These are phyloP conservation scores for Coemansia sp. DNA, from an alignment of 192 early-diverging fungal genomes.

Conservation along the genomic window DNA sequence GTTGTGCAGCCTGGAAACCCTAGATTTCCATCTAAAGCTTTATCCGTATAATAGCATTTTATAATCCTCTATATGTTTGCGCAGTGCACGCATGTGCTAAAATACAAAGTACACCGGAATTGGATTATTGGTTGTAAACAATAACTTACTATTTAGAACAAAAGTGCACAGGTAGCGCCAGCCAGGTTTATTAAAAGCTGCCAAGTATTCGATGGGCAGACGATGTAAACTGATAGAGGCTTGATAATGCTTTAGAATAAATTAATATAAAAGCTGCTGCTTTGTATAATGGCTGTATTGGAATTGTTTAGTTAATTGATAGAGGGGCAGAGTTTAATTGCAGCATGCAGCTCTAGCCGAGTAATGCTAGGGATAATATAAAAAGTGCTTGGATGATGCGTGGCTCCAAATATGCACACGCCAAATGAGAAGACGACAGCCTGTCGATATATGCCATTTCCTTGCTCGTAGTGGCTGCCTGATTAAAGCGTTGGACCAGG, in stretches of 20 bases:
- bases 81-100: neutral
- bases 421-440: neutral
- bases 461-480: neutral
- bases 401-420: slow-evolving; percentile 2
- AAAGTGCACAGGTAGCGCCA: neutral
- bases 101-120: neutral
- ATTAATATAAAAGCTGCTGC: neutral
- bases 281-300: neutral
- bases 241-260: neutral
- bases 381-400: neutral
- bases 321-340: slow-evolving; percentile 1
- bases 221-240: slow-evolving; percentile 1
- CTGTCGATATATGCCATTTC: neutral
- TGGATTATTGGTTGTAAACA: neutral
- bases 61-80: neutral
- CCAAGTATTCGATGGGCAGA: neutral
- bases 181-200: neutral
- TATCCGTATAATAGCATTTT: neutral
- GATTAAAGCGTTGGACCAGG: neutral
- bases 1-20: neutral
- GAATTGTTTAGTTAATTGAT: neutral
- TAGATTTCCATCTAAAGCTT: neutral
- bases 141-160: neutral
- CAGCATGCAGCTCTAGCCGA: slow-evolving; percentile 6
- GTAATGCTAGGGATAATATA: neutral